A percentile compares a stretch with the other conserved stretches of the same genome.
Conservation (phyloP, 139 green algal species). For the Astrephomene gubernaculifera region DNA sequence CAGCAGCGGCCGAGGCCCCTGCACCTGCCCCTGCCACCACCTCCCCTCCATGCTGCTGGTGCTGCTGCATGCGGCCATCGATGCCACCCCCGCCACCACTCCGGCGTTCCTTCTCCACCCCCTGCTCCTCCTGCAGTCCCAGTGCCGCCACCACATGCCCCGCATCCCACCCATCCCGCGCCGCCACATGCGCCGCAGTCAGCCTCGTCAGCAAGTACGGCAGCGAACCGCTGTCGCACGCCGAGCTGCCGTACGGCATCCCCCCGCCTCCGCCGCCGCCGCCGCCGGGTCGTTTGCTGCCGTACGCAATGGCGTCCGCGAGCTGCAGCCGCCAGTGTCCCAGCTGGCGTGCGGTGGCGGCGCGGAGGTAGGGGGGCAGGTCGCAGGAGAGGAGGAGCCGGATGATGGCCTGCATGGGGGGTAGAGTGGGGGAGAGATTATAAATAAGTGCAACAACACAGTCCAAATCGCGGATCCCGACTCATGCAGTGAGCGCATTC, state of each 20-base stretch:
- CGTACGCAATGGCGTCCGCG: not conserved
- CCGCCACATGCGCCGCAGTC: conserved; percentile 1
- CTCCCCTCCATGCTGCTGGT: not conserved
- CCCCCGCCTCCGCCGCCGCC: no score
- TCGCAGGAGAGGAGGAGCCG: conserved; percentile 23
- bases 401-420: conserved; percentile 27
- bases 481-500: no score
- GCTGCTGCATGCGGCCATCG: not conserved
- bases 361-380: conserved; percentile 9
- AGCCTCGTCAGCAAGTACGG: conserved; percentile 17
- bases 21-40: not conserved
- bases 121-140: no score
- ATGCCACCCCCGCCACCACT: no score
- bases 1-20: not conserved
- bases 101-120: no score
- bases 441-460: no score
- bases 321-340: conserved; percentile 21
- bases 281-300: not conserved
- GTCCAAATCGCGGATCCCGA: no score
- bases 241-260: no score
- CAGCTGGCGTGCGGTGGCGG: conserved; percentile 16
- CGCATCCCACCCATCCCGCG: conserved; percentile 30
- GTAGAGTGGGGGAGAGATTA: no score
- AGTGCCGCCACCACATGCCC: conserved; percentile 11
- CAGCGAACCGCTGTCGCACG: no score